Evolutionary conservation across 2,329 filamentous ascomycete genomes (phyloP), one percentile per base, ranked within the genome.

Genomic region (Lachnellula subtilissima): DNA sequence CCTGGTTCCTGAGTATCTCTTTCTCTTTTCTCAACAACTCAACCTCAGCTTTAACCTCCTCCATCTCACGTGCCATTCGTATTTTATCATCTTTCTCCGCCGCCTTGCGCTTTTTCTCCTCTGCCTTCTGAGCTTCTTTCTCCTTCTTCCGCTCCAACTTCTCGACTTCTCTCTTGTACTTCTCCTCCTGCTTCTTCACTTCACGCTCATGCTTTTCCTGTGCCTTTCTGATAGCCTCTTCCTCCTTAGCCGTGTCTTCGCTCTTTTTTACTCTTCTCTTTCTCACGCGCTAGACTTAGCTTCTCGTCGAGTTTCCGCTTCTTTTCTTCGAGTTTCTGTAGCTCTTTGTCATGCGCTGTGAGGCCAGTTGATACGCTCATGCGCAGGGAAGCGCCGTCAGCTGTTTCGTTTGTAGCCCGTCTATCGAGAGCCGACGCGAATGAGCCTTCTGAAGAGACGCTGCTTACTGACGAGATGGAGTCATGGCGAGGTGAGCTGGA

Each of bases 121-220:
- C 78, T 1, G 79, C 78, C 70, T 86, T 87, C 63, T 75, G 76
- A 57, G 83, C 76, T 65, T 91, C 87, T 55, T 78, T 79, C 56
- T 77, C 75, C 48, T 82, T 81, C 72, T 83, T 84, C 61, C 83
- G 79, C 60, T 89, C 82, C 2, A 88, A 72, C 70, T 85, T 87
- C 59, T 74, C 74, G 47, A 88, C 73, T 65, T 90, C 86, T 12
- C 78, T 78, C 60, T 80, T 78, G 63, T 86, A 85, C 62, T 85
- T 86, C 48, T 84, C 84, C 62, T 87, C 82, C 52, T 86, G 82
- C 67, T 86, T 88, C 45, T 81, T 80, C 0, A 85, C 69, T 61
- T 87, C 84, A 48, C 75, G 76, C 47, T 83, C 79, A 68, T 88
- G 83, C 65, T 82, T 85, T 66, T 86, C 83, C 32, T 80, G 78